These are phyloP conservation scores for Agaricus blazei DNA, from an alignment of 768 basidiomycete species.

Conservation along the genomic window DNA sequence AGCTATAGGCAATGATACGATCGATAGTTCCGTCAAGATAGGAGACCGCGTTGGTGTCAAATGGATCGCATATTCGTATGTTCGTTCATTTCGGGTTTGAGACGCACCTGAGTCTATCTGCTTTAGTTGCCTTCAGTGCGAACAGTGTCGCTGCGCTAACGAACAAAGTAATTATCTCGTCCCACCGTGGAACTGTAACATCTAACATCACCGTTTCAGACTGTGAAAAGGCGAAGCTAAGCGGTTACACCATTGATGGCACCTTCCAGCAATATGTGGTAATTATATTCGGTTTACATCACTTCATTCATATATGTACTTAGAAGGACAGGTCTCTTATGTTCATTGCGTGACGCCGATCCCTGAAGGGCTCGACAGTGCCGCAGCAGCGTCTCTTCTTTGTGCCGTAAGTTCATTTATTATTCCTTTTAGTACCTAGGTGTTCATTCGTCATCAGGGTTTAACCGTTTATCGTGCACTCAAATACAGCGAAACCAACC, in stretches of 20 bases:
- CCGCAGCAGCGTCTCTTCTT: conserved; percentile 68
- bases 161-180: conserved; percentile 55
- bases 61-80: conserved; percentile 61
- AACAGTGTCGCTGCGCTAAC: conserved; percentile 68
- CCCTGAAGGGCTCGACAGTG: conserved; percentile 60
- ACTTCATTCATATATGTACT: not conserved
- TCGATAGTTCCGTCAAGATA: conserved; percentile 55
- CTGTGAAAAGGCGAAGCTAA: conserved; percentile 53
- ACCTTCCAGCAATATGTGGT: conserved; percentile 70
- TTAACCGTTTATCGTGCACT: conserved; percentile 85
- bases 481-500: conserved; percentile 59
- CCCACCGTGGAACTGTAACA: not conserved
- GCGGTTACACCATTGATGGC: conserved; percentile 74
- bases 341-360: conserved; percentile 75
- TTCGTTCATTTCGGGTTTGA: not conserved
- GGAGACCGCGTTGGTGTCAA: conserved; percentile 85
- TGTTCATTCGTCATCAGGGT: conserved; percentile 37
- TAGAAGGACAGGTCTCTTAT: conserved; percentile 47
- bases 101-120: not conserved
- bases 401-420: conserved; percentile 54
- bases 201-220: conserved; percentile 26
- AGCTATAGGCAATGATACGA: conserved; percentile 68
- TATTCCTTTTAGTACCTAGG: not conserved
- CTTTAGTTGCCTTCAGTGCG: conserved; percentile 60
- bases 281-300: conserved; percentile 13